Evolutionary conservation across 805 yeast species (phyloP).

Genomic region (Myxozyma neotropica): DNA sequence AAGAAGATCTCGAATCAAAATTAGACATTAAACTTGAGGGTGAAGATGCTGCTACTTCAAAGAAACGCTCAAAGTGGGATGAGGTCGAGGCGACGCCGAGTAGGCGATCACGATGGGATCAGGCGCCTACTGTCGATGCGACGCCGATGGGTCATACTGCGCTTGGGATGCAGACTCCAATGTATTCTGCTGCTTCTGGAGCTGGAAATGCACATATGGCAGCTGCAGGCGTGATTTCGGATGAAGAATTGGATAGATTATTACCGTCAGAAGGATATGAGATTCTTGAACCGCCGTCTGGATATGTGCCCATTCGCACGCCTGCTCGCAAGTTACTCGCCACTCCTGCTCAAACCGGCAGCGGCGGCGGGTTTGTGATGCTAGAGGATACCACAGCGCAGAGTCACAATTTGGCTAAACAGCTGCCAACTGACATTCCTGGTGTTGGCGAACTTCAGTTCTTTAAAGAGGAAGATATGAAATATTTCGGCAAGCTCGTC

Average conservation of each 20-base stretch:
- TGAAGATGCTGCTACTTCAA: slow-evolving; percentile 7
- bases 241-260: slow-evolving; percentile 51
- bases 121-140: slow-evolving; percentile 36
- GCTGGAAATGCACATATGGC: slow-evolving; percentile 3
- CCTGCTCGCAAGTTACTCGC: slow-evolving; percentile 46
- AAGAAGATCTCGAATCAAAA: slow-evolving; percentile 37
- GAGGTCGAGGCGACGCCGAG: slow-evolving; percentile 30
- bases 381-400: slow-evolving; percentile 53
- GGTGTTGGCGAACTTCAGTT: slow-evolving; percentile 66
- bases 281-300: slow-evolving; percentile 50
- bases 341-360: slow-evolving; percentile 32
- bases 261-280: slow-evolving; percentile 56
- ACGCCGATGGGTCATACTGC: slow-evolving; percentile 27
- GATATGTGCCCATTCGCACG: slow-evolving; percentile 46
- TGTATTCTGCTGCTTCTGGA: slow-evolving; percentile 6
- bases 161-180: slow-evolving; percentile 38
- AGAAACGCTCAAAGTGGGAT: slow-evolving; percentile 37
- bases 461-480: slow-evolving; percentile 71
- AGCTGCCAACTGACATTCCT: slow-evolving; percentile 56
- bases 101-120: slow-evolving; percentile 42
- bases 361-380: slow-evolving; percentile 48
- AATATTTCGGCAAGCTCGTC: slow-evolving; percentile 66
- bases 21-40: slow-evolving; percentile 41
- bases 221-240: slow-evolving; percentile 44
- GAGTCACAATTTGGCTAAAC: slow-evolving; percentile 39